Percentiles rank a stretch among this genome's conserved stretches.
Evolutionary conservation across 805 yeast species (phyloP).

Genomic region (Candida taoyuanica): DNA sequence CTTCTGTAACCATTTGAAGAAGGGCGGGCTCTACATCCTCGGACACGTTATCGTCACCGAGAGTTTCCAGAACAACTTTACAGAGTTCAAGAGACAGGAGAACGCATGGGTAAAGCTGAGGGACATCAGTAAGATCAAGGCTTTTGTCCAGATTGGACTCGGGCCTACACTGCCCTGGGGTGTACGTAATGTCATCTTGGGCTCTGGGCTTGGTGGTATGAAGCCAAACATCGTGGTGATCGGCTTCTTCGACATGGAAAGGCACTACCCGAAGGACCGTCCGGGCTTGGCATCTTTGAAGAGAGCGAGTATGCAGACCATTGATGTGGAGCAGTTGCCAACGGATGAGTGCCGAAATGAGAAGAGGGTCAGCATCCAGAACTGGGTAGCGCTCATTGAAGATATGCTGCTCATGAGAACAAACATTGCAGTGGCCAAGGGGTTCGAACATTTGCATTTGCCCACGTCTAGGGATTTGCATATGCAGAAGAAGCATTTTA

Average conservation of each 20-base stretch:
- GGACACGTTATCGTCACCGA: slow-evolving; percentile 84
- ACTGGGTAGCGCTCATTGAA: slow-evolving; percentile 92
- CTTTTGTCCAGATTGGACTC: slow-evolving; percentile 88
- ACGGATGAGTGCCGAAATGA: slow-evolving; percentile 78
- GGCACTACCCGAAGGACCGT: slow-evolving; percentile 22
- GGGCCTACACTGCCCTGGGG: slow-evolving; percentile 94
- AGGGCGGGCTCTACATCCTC: slow-evolving; percentile 87
- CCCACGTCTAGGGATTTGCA: slow-evolving; percentile 44
- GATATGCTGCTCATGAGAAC: slow-evolving; percentile 85
- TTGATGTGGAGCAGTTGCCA: slow-evolving; percentile 49
- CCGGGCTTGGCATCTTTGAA: slow-evolving; percentile 1
- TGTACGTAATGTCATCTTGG: slow-evolving; percentile 82
- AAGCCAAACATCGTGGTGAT: slow-evolving; percentile 90
- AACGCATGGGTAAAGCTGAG: slow-evolving; percentile 81
- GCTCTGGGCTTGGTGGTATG: slow-evolving; percentile 99
- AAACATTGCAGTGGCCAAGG: slow-evolving; percentile 91
- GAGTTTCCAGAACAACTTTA: slow-evolving; percentile 57
- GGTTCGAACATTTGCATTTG: slow-evolving; percentile 63
- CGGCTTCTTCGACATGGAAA: slow-evolving; percentile 73
- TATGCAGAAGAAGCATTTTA: slow-evolving; percentile 42
- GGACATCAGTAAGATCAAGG: slow-evolving; percentile 75
- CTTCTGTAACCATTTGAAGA: slow-evolving; percentile 90
- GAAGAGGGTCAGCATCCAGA: slow-evolving; percentile 58
- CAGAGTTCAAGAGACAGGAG: slow-evolving; percentile 67
- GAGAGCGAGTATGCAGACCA: slow-evolving; percentile 14